These are phyloP conservation scores for Trichoderma sp. DNA, from an alignment of 2,329 filamentous ascomycete species.

Conservation along the genomic window DNA sequence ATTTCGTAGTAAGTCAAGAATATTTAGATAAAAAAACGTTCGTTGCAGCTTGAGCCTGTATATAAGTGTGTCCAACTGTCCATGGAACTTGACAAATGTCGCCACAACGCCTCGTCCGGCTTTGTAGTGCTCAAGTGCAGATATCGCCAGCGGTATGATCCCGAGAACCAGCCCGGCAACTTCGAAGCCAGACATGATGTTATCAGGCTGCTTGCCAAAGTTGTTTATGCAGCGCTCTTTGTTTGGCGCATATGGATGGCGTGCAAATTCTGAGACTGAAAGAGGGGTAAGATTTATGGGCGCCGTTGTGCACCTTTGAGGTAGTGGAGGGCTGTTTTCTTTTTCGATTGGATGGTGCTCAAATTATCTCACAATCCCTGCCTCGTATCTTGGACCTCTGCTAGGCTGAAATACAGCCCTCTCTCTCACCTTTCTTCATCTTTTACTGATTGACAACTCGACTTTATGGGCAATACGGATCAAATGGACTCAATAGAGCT, in stretches of 20 bases:
- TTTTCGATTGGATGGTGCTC: neutral
- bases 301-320: neutral
- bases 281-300: neutral
- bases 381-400: neutral
- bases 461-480: neutral
- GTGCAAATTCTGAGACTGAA: neutral
- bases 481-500: neutral
- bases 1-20: neutral
- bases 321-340: neutral
- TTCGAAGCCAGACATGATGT: neutral
- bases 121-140: slow-evolving; percentile 4
- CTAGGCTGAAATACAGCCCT: neutral
- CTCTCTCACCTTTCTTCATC: neutral
- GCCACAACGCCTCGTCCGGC: neutral
- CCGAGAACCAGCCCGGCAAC: neutral
- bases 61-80: neutral
- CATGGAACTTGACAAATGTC: neutral
- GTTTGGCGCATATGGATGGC: neutral
- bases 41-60: neutral
- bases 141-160: neutral
- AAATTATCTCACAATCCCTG: neutral
- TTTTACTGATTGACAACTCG: neutral
- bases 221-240: neutral
- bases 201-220: too few relatives aligned
- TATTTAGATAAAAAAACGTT: neutral